These are phyloP conservation scores for Penicillium sp. DNA, from an alignment of 2,329 filamentous ascomycete genomes.

Conservation along the genomic window DNA sequence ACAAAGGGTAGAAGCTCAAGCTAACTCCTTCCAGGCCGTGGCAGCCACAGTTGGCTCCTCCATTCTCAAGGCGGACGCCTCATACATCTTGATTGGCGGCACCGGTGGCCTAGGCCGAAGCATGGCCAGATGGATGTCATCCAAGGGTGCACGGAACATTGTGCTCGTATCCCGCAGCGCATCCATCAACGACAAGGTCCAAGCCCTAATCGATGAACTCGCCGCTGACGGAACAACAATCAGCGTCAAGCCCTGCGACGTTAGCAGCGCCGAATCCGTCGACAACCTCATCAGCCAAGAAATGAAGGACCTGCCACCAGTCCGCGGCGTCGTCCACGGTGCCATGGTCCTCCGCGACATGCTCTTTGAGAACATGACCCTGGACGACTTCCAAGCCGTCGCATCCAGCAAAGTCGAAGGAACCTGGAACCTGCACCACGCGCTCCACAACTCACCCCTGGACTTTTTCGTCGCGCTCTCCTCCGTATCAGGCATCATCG, in stretches of 20 bases:
- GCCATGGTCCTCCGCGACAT: constrained; percentile 43
- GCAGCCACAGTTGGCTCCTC: constrained; percentile 33
- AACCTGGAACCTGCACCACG: constrained; percentile 31
- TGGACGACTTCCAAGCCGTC: constrained; percentile 21
- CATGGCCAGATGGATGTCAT: constrained; percentile 49
- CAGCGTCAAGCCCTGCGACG: constrained; percentile 31
- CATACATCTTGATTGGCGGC: constrained; percentile 54
- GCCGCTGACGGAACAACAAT: constrained; percentile 15
- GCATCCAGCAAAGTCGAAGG: constrained; percentile 20
- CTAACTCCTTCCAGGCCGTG: constrained; percentile 11
- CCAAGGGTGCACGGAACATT: constrained; percentile 49
- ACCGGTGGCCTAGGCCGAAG: constrained; percentile 54
- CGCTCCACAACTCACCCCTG: constrained; percentile 13
- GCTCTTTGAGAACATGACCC: constrained; percentile 31
- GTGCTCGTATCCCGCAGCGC: constrained; percentile 51
- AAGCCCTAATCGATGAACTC: constrained; percentile 16
- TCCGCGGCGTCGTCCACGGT: constrained; percentile 44
- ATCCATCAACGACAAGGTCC: constrained; percentile 18
- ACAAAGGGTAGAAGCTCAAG: neutral
- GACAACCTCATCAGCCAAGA: constrained; percentile 20
- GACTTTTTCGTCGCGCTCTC: constrained; percentile 30
- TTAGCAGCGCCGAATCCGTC: constrained; percentile 30
- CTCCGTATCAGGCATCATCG: constrained; percentile 26
- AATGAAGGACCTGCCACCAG: constrained; percentile 26
- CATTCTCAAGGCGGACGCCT: constrained; percentile 17